Percentiles rank a stretch among this genome's conserved stretches.
Evolutionary conservation across 2,329 filamentous ascomycete genomes (phyloP).

Genomic region (Elsinoe australis): DNA sequence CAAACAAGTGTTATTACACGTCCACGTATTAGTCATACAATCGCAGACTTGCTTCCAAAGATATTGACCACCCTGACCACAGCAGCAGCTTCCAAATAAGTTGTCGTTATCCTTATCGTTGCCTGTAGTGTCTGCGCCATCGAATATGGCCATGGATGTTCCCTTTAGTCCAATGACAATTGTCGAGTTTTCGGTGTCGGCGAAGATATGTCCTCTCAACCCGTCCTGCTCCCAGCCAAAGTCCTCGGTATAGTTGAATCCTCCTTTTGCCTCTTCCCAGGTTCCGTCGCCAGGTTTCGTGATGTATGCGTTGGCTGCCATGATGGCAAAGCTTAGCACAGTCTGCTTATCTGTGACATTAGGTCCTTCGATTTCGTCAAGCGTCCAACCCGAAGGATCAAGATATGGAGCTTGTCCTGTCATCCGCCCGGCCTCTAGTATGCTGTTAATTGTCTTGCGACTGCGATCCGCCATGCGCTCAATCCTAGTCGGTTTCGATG

Average conservation of each 20-base stretch:
- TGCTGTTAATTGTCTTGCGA: slow-evolving; percentile 65
- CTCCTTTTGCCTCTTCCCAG: slow-evolving; percentile 69
- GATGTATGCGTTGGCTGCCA: slow-evolving; percentile 84
- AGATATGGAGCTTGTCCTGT: slow-evolving; percentile 61
- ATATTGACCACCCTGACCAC: slow-evolving; percentile 80
- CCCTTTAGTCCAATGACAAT: slow-evolving; percentile 86
- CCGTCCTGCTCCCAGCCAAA: slow-evolving; percentile 89
- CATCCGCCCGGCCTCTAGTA: slow-evolving; percentile 64
- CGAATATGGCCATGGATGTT: slow-evolving; percentile 64
- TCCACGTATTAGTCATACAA: slow-evolving; percentile 77
- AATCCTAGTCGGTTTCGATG: slow-evolving; percentile 55
- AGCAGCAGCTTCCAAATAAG: slow-evolving; percentile 91
- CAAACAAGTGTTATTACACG: slow-evolving; percentile 85
- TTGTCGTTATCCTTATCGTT: slow-evolving; percentile 93
- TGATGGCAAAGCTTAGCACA: slow-evolving; percentile 69
- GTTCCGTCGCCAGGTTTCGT: slow-evolving; percentile 60
- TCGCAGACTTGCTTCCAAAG: slow-evolving; percentile 86
- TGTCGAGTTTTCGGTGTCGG: slow-evolving; percentile 75
- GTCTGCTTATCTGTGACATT: slow-evolving; percentile 76
- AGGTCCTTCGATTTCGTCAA: slow-evolving; percentile 69
- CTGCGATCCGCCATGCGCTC: slow-evolving; percentile 74
- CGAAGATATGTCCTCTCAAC: slow-evolving; percentile 79
- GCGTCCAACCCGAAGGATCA: slow-evolving; percentile 68
- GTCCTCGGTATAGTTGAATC: slow-evolving; percentile 72
- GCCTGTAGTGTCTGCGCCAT: slow-evolving; percentile 78